Conservation (phyloP, 441 rosid genomes). For the Croton setiger region DNA sequence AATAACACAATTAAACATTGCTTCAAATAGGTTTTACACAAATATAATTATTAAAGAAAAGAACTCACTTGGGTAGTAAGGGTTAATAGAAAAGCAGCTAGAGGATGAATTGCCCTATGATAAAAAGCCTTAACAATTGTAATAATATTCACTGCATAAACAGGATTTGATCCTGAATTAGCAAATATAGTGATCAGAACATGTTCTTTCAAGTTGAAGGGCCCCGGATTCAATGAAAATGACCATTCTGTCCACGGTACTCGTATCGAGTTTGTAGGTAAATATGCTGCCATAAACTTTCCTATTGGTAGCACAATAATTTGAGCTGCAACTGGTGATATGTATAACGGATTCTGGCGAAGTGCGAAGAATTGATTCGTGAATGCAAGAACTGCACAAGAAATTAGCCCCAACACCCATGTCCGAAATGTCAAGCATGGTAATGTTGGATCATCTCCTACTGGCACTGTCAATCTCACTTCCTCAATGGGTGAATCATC, state of each 20-base stretch:
- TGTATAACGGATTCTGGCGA: conserved; percentile 32
- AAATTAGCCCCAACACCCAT: conserved; percentile 40
- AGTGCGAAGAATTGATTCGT: conserved; percentile 43
- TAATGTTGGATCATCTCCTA: conserved; percentile 40
- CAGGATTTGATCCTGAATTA: conserved; percentile 34
- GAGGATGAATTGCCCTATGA: conserved; percentile 22
- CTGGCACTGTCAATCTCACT: conserved; percentile 42
- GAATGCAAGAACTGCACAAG: conserved; percentile 38
- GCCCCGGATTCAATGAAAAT: conserved; percentile 46
- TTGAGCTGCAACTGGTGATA: conserved; percentile 40
- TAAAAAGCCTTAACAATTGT: conserved; percentile 47
- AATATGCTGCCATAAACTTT: conserved; percentile 43
- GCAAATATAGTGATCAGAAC: conserved; percentile 44
- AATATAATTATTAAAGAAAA: not conserved
- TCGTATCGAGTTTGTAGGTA: conserved; percentile 20
- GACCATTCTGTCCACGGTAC: conserved; percentile 34
- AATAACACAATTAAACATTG: too few relatives aligned
- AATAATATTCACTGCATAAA: conserved; percentile 32
- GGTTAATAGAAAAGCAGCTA: conserved; percentile 39
- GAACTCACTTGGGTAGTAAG: conserved; percentile 40
- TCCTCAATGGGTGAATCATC: conserved; percentile 42
- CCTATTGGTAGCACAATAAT: conserved; percentile 46
- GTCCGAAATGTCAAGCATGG: conserved; percentile 49
- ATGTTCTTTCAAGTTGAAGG: conserved; percentile 52
- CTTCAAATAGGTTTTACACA: not conserved